Conservation (phyloP, 768 basidiomycete species). For the Xanthoconium purpureum region DNA sequence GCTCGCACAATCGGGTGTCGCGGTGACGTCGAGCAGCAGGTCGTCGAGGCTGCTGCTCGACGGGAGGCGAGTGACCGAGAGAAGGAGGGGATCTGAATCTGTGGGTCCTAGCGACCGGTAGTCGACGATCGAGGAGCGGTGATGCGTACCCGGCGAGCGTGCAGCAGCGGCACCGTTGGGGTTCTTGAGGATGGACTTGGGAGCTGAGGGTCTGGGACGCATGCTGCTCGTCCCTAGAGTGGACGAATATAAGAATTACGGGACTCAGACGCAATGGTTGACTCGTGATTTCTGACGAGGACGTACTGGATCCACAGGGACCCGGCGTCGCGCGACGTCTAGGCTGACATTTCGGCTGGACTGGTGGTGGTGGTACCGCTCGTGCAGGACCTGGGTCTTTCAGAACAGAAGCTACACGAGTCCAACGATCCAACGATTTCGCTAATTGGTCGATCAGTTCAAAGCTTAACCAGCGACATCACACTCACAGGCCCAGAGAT, state of each 20-base stretch:
- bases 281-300: too few species aligned
- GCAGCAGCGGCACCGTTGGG: background rate
- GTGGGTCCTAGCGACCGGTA: background rate
- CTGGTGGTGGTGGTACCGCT: background rate
- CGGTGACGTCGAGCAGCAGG: background rate
- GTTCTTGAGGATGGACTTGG: slow-evolving; percentile 1
- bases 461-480: background rate
- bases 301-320: too few species aligned
- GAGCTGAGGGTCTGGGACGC: background rate
- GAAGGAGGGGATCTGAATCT: background rate
- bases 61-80: too few species aligned
- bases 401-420: slow-evolving; percentile 1
- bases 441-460: background rate
- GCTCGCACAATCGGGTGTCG: background rate
- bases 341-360: background rate
- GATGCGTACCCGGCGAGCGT: slow-evolving; percentile 12
- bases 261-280: too few species aligned
- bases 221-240: background rate
- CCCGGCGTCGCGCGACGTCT: background rate
- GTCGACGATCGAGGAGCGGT: background rate
- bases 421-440: background rate
- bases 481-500: slow-evolving; percentile 6
- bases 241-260: background rate
- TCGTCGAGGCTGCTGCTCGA: background rate
- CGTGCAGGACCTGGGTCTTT: too few species aligned